Percentiles rank a stretch among this genome's conserved stretches.
phyloP scores from a whole-genome alignment of 768 basidiomycete species.

The Stropharia rugosoannulata region DNA sequence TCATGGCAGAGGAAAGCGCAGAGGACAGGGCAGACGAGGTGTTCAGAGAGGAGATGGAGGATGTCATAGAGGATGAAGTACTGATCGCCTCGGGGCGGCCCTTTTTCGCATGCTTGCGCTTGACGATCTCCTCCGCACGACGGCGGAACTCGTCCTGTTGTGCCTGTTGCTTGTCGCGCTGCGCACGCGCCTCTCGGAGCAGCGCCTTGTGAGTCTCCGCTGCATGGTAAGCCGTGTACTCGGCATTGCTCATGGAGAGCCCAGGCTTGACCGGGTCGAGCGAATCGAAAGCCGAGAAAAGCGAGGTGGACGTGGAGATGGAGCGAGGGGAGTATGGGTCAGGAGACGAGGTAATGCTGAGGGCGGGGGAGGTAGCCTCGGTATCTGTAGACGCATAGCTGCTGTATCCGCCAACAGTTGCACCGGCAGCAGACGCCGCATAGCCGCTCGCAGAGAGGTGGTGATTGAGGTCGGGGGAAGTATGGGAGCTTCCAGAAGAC shows the following conservation, averaged over 20 bases:
- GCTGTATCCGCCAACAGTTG: neutral
- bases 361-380: neutral
- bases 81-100: conserved; percentile 11
- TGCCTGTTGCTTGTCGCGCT: conserved; percentile 14
- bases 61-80: conserved; percentile 15
- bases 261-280: neutral
- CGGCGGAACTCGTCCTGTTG: conserved; percentile 25
- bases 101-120: conserved; percentile 10
- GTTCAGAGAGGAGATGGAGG: conserved; percentile 9
- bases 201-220: neutral
- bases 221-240: neutral
- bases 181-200: conserved; percentile 5
- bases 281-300: neutral
- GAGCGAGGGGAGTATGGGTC: neutral
- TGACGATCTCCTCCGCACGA: conserved; percentile 21
- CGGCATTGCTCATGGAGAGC: neutral
- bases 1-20: conserved; percentile 6
- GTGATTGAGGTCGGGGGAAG: neutral
- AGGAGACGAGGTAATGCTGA: neutral
- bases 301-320: neutral
- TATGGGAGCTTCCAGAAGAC: neutral
- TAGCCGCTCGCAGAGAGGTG: no score
- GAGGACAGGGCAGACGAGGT: neutral
- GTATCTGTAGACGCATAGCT: neutral
- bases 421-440: no score